These are phyloP conservation scores for Hymenoscyphus scutula DNA, from an alignment of 2,329 filamentous ascomycete species.

Conservation along the genomic window DNA sequence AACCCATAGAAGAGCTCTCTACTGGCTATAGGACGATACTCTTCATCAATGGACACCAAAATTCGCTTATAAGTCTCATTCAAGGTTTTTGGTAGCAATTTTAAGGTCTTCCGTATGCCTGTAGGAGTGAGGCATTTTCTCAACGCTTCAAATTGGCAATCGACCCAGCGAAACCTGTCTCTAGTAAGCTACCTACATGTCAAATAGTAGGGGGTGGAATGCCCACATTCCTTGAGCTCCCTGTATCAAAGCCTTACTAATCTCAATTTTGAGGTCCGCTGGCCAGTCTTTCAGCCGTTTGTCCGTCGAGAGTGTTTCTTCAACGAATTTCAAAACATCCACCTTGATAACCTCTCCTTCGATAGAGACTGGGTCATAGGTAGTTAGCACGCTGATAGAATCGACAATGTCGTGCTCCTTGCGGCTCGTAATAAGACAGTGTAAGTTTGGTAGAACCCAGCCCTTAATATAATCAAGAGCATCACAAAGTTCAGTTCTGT, in stretches of 20 bases:
- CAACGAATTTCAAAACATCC: background rate
- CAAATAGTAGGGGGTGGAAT: background rate
- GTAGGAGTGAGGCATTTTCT: conserved; percentile 20
- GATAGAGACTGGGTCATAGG: background rate
- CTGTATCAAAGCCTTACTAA: background rate
- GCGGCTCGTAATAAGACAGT: background rate
- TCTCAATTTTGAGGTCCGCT: background rate
- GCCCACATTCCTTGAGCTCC: conserved; percentile 5
- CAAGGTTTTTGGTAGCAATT: conserved; percentile 21
- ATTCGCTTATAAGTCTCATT: conserved; percentile 28
- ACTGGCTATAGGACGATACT: conserved; percentile 18
- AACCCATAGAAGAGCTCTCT: background rate
- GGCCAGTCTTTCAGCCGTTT: background rate
- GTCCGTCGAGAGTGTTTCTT: background rate
- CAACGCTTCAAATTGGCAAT: conserved; percentile 32
- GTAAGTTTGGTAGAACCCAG: background rate
- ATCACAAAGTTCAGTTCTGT: background rate
- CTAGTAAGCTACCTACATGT: background rate
- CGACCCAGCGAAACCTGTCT: conserved; percentile 29
- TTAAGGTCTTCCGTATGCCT: conserved; percentile 11
- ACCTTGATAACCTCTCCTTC: background rate
- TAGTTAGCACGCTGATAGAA: conserved; percentile 32
- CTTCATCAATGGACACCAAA: conserved; percentile 24
- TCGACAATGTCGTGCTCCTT: background rate
- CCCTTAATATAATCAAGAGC: background rate